Conservation (phyloP, 768 basidiomycete genomes). For the Trametes cingulata region DNA sequence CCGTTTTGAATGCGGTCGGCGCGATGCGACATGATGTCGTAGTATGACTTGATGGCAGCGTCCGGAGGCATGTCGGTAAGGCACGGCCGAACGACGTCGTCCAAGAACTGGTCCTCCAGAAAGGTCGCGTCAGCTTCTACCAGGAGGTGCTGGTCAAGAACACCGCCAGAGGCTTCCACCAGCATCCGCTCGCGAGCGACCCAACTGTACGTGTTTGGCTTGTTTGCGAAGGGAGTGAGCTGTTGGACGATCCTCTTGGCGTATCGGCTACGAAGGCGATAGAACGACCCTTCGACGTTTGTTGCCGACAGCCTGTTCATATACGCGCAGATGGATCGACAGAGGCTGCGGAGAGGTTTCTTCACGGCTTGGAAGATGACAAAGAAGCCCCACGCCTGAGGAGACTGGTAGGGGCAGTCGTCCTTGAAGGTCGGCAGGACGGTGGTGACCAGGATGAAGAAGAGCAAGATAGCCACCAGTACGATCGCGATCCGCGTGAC, state of each 20-base stretch:
- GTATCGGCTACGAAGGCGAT: not conserved
- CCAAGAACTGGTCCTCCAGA: slow-evolving; percentile 13
- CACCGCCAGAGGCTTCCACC: slow-evolving; percentile 4
- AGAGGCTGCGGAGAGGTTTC: slow-evolving; percentile 11
- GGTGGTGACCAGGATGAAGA: slow-evolving; percentile 23
- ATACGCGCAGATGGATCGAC: not conserved
- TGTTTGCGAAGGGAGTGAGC: slow-evolving; percentile 12
- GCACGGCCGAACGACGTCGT: slow-evolving; percentile 15
- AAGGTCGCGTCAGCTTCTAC: slow-evolving; percentile 15
- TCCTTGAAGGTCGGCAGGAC: slow-evolving; percentile 18
- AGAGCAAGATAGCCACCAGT: slow-evolving; percentile 15
- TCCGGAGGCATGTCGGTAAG: slow-evolving; percentile 13
- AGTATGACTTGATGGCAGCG: slow-evolving; percentile 10
- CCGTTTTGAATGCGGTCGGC: slow-evolving; percentile 15
- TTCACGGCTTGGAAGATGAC: slow-evolving; percentile 14
- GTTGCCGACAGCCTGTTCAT: not conserved
- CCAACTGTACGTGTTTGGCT: slow-evolving; percentile 20
- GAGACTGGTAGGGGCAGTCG: slow-evolving; percentile 26
- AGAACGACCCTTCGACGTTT: slow-evolving; percentile 3
- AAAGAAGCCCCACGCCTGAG: slow-evolving; percentile 23
- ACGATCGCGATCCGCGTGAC: slow-evolving; percentile 8
- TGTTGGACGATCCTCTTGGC: slow-evolving; percentile 7
- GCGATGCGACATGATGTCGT: slow-evolving; percentile 13
- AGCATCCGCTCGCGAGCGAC: slow-evolving; percentile 12
- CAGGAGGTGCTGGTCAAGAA: slow-evolving; percentile 18